Evolutionary conservation across 768 basidiomycete genomes (phyloP).

Genomic region (Porpolomopsis calyptriformis): DNA sequence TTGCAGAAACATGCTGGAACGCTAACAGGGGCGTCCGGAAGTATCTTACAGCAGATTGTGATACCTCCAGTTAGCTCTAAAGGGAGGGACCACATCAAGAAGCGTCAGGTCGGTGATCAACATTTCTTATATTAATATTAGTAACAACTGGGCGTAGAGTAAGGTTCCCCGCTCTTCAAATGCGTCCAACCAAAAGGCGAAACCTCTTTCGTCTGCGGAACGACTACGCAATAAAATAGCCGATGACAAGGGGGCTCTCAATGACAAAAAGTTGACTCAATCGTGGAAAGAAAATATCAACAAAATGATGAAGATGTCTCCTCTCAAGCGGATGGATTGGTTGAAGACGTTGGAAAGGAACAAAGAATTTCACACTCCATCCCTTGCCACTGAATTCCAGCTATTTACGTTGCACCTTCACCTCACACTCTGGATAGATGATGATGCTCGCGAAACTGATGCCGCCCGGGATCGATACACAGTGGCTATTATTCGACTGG

Average conservation of each 20-base stretch:
- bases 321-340: too few species aligned
- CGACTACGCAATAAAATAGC: too few species aligned
- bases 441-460: conserved; percentile 26
- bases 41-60: conserved; percentile 38
- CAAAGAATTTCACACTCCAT: too few species aligned
- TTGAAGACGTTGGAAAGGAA: too few species aligned
- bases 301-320: too few species aligned
- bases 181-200: too few species aligned
- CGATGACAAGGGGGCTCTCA: too few species aligned
- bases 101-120: neutral
- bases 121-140: neutral
- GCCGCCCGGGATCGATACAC: conserved; percentile 35
- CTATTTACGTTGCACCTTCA: conserved; percentile 45
- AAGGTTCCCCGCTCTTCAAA: too few species aligned
- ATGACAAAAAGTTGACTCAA: too few species aligned
- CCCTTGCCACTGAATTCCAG: conserved; percentile 41
- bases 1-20: conserved; percentile 52
- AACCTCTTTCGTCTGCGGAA: too few species aligned
- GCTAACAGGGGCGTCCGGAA: conserved; percentile 52
- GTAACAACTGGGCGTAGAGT: too few species aligned
- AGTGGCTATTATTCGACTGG: conserved; percentile 35
- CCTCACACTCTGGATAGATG: conserved; percentile 42
- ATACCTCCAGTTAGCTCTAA: conserved; percentile 33
- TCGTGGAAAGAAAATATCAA: too few species aligned
- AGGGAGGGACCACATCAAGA: neutral